phyloP scores from a whole-genome alignment of 1,284 basidiomycete genomes.

The Leccinum fallax region DNA sequence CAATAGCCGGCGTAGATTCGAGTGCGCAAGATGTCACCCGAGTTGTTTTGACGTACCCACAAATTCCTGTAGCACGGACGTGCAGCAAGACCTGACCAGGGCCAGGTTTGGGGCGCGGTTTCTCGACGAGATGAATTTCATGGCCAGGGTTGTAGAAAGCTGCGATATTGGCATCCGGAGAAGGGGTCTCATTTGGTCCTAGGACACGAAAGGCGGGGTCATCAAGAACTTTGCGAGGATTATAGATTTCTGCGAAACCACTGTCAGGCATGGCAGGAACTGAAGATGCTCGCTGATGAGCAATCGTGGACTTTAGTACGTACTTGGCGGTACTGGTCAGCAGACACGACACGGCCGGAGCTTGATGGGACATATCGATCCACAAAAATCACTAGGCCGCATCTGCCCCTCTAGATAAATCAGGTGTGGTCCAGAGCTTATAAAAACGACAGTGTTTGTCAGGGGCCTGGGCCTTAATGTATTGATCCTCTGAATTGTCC shows the following conservation, averaged over 20 bases:
- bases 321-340: constrained; percentile 10
- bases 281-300: neutral
- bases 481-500: neutral
- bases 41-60: constrained; percentile 45
- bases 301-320: constrained; percentile 1
- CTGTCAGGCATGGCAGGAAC: constrained; percentile 23
- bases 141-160: constrained; percentile 62
- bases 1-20: neutral
- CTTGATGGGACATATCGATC: neutral
- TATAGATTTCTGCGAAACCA: constrained; percentile 46
- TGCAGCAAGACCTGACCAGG: constrained; percentile 63
- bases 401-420: neutral
- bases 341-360: constrained; percentile 5
- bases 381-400: neutral
- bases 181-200: constrained; percentile 47
- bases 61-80: constrained; percentile 65
- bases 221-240: constrained; percentile 54
- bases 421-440: neutral
- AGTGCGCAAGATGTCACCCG: neutral
- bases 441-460: neutral
- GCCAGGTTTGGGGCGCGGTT: constrained; percentile 56
- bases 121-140: constrained; percentile 62
- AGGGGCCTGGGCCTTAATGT: neutral
- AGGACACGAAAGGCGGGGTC: constrained; percentile 54
- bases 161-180: constrained; percentile 51